These are phyloP conservation scores for Stephania japonica DNA, from an alignment of 164 flowering plant species.

Conservation along the genomic window DNA sequence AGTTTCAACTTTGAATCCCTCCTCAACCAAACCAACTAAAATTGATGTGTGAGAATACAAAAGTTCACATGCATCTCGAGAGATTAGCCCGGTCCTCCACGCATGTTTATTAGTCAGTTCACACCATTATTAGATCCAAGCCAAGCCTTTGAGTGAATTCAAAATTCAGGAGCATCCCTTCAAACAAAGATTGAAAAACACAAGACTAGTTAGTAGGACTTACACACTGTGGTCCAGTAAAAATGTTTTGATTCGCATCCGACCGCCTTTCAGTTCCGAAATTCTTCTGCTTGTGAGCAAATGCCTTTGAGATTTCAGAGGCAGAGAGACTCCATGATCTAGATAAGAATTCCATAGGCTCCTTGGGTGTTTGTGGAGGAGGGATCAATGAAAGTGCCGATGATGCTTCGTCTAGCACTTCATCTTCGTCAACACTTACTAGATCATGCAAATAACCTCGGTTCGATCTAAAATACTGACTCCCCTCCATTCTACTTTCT, in stretches of 20 bases:
- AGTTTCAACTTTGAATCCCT: too few relatives aligned
- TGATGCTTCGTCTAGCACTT: slow-evolving; percentile 21
- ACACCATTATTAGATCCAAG: neutral
- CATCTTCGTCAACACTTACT: slow-evolving; percentile 33
- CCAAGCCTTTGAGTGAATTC: neutral
- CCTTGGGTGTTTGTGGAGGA: slow-evolving; percentile 84
- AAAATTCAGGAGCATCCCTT: neutral
- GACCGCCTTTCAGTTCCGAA: slow-evolving; percentile 22
- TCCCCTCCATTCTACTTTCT: slow-evolving; percentile 30
- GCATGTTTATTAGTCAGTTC: too few relatives aligned
- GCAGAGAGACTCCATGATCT: slow-evolving; percentile 95
- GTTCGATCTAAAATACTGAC: slow-evolving; percentile 23
- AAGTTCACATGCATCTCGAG: too few relatives aligned
- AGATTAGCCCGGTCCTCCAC: too few relatives aligned
- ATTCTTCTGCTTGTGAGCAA: slow-evolving; percentile 49
- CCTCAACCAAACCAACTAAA: too few relatives aligned
- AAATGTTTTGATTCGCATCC: slow-evolving; percentile 20
- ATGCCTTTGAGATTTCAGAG: slow-evolving; percentile 69
- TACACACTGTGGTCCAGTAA: slow-evolving; percentile 32
- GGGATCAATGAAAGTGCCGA: slow-evolving; percentile 37
- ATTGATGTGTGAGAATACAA: too few relatives aligned
- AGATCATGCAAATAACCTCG: slow-evolving; percentile 19
- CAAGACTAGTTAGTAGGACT: slow-evolving; percentile 14
- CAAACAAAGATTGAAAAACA: neutral
- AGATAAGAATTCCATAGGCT: slow-evolving; percentile 88